A percentile compares a stretch with the other conserved stretches of the same genome.
Conservation (phyloP, 768 basidiomycete species). For the Pleurotus tuber-regium region DNA sequence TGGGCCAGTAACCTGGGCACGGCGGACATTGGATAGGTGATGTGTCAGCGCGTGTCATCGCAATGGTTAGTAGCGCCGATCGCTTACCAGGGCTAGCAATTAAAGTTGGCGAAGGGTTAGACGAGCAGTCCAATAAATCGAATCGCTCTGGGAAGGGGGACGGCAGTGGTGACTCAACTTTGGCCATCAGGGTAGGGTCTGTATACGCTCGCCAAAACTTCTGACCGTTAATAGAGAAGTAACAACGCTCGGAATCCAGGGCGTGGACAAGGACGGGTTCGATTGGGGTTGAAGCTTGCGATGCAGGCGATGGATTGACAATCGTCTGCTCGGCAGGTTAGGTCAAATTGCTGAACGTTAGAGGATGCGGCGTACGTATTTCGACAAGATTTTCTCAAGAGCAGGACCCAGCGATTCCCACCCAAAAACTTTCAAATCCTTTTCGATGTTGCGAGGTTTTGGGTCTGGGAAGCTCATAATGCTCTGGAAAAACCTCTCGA, state of each 20-base stretch:
- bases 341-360: neutral
- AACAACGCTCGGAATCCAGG: neutral
- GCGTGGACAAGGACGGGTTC: slow-evolving; percentile 1
- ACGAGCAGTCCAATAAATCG: neutral
- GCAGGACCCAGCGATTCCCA: slow-evolving; percentile 73
- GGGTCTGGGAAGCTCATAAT: slow-evolving; percentile 97
- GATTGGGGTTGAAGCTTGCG: neutral
- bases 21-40: no score
- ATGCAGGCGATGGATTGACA: neutral
- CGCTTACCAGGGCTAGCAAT: neutral
- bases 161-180: neutral
- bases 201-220: neutral
- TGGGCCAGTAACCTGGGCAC: neutral
- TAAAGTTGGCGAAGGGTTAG: neutral
- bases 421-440: slow-evolving; percentile 88
- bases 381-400: slow-evolving; percentile 75
- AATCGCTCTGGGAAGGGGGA: neutral
- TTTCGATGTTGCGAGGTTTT: slow-evolving; percentile 95
- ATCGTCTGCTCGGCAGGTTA: neutral
- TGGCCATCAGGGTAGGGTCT: slow-evolving; percentile 5
- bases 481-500: slow-evolving; percentile 86
- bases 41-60: no score
- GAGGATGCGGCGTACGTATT: slow-evolving; percentile 62
- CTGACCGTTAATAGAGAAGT: neutral
- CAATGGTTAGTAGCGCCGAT: no score